phyloP scores from a whole-genome alignment of 768 basidiomycete species.

The Hygrocybe punicea region DNA sequence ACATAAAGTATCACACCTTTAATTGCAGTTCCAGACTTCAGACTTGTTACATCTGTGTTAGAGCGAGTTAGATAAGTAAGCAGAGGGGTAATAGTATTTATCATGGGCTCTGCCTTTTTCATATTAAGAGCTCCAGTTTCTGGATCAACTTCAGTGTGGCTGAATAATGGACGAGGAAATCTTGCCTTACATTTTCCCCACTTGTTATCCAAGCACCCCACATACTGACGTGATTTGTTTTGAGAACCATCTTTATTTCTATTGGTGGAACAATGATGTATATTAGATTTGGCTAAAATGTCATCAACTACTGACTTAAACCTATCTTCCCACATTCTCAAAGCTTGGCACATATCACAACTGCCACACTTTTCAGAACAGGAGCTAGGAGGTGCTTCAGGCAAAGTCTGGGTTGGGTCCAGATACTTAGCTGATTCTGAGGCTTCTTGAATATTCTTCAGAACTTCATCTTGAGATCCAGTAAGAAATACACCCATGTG shows the following conservation, averaged over 20 bases:
- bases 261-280: no score
- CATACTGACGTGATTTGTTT: no score
- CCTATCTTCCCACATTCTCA: slow-evolving; percentile 12
- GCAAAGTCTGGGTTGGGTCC: slow-evolving; percentile 24
- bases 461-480: slow-evolving; percentile 18
- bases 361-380: slow-evolving; percentile 9
- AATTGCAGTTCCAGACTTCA: slow-evolving; percentile 40
- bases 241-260: no score
- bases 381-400: slow-evolving; percentile 16
- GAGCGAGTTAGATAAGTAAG: no score
- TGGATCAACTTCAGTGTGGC: slow-evolving; percentile 24
- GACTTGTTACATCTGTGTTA: slow-evolving; percentile 22
- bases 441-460: not conserved
- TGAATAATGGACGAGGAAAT: slow-evolving; percentile 32
- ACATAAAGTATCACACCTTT: slow-evolving; percentile 22
- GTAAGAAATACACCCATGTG: slow-evolving; percentile 33
- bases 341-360: slow-evolving; percentile 25
- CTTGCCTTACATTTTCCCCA: slow-evolving; percentile 11
- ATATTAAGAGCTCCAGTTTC: slow-evolving; percentile 28
- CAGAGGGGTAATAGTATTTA: not conserved
- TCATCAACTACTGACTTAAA: no score
- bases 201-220: no score
- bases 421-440: slow-evolving; percentile 8
- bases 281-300: no score
- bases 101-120: slow-evolving; percentile 30